These are phyloP conservation scores for Blastomyces parvus DNA, from an alignment of 2,329 filamentous ascomycete species.

Conservation along the genomic window DNA sequence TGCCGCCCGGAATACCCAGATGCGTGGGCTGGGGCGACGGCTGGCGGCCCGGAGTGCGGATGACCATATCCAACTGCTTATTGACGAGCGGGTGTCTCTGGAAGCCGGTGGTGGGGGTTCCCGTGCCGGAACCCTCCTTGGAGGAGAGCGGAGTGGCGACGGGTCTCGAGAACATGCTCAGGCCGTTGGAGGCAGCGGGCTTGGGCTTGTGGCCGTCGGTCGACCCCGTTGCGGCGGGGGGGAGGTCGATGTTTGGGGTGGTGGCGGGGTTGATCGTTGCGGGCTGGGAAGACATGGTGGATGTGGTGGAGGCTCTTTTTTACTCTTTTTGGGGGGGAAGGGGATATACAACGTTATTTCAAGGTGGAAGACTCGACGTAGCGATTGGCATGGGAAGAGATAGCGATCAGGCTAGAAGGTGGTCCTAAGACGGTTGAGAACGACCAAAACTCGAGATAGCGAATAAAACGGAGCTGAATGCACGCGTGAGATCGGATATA, in stretches of 20 bases:
- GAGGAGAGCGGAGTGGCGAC: conserved; percentile 27
- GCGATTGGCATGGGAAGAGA: no score
- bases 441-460: neutral
- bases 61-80: conserved; percentile 49
- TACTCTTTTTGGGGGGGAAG: neutral
- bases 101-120: conserved; percentile 34
- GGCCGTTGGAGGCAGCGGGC: neutral
- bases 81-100: conserved; percentile 40
- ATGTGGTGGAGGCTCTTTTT: neutral
- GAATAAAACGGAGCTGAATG: neutral
- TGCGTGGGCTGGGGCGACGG: conserved; percentile 86
- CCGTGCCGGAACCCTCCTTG: conserved; percentile 30
- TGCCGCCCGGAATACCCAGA: conserved; percentile 57
- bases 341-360: neutral
- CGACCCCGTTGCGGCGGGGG: neutral
- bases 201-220: neutral
- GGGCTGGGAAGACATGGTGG: conserved; percentile 3
- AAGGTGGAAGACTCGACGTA: neutral
- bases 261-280: conserved; percentile 5
- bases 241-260: neutral
- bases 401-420: no score
- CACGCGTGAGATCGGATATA: no score
- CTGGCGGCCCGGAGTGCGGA: conserved; percentile 49
- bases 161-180: conserved; percentile 13
- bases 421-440: neutral